These are phyloP conservation scores for Lepiota brunneoincarnata DNA, from an alignment of 768 basidiomycete genomes.

Conservation along the genomic window DNA sequence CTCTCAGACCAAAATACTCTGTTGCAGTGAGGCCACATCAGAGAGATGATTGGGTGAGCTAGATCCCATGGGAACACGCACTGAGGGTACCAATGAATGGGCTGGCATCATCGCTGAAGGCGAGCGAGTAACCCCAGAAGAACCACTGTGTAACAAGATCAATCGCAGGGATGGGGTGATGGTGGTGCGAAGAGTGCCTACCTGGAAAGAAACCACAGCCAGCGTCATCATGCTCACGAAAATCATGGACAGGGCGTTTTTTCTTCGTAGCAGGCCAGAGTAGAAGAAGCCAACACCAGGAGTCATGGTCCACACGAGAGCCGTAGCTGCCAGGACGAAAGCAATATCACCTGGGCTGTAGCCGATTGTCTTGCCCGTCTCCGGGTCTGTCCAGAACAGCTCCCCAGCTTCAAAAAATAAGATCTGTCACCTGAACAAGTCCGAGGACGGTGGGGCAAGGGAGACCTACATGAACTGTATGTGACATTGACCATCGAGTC, in stretches of 20 bases:
- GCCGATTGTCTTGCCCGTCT: constrained; percentile 1
- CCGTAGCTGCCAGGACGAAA: constrained; percentile 67
- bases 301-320: constrained; percentile 84
- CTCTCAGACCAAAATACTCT: constrained; percentile 84
- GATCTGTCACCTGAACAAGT: neutral
- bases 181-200: constrained; percentile 26
- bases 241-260: constrained; percentile 92
- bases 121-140: constrained; percentile 95
- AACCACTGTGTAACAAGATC: constrained; percentile 64
- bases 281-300: constrained; percentile 88
- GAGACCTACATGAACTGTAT: constrained; percentile 27
- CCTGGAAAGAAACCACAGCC: constrained; percentile 84
- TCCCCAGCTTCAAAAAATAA: constrained; percentile 9
- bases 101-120: constrained; percentile 77
- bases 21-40: constrained; percentile 1
- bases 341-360: constrained; percentile 52
- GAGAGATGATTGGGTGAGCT: neutral
- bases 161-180: neutral
- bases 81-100: constrained; percentile 85
- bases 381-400: constrained; percentile 5
- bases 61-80: constrained; percentile 30
- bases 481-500: constrained; percentile 33
- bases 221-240: constrained; percentile 66
- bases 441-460: neutral
- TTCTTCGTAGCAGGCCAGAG: constrained; percentile 85